Conservation (phyloP, 78 protist species). For the Cavenderia fasciculata region DNA sequence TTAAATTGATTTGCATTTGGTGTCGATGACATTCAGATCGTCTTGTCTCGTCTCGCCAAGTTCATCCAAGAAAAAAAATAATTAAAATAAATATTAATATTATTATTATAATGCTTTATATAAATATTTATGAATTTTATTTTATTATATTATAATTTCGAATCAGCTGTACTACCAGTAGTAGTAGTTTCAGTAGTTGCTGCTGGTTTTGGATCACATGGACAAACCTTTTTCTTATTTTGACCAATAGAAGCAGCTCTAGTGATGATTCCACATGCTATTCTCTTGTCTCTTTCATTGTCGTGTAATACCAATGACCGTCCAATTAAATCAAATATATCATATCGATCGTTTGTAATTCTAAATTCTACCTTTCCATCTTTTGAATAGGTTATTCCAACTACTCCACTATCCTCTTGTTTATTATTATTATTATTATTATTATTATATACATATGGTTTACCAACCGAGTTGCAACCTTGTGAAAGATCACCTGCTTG, state of each 20-base stretch:
- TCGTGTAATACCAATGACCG: slow-evolving; percentile 58
- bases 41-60: too few species aligned
- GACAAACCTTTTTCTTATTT: slow-evolving; percentile 63
- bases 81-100: too few species aligned
- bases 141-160: too few species aligned
- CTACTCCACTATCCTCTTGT: neutral
- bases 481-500: slow-evolving; percentile 36
- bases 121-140: too few species aligned
- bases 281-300: neutral
- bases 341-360: slow-evolving; percentile 30
- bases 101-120: too few species aligned
- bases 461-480: slow-evolving; percentile 51
- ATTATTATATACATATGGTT: neutral
- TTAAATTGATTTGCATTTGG: too few species aligned
- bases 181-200: too few species aligned
- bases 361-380: slow-evolving; percentile 59
- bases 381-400: slow-evolving; percentile 17
- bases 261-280: slow-evolving; percentile 69
- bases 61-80: too few species aligned
- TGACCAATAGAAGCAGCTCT: slow-evolving; percentile 67
- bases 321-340: slow-evolving; percentile 63
- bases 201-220: slow-evolving; percentile 45
- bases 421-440: neutral
- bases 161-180: too few species aligned
- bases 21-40: too few species aligned